These are phyloP conservation scores for Thymus mandschuricus DNA, from an alignment of 257 asterid genomes.

Conservation along the genomic window DNA sequence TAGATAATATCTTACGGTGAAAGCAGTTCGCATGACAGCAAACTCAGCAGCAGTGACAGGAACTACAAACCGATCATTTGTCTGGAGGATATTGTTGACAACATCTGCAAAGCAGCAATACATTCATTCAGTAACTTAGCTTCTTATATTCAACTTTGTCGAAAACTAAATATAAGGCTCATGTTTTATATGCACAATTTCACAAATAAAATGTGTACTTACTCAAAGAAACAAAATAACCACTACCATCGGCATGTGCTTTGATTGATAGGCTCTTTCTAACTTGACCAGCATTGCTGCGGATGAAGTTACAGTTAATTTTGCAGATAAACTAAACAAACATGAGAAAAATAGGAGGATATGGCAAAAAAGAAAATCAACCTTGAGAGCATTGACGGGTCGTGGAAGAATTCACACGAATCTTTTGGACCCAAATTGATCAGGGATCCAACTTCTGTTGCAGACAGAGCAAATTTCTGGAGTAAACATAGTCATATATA, in stretches of 20 bases:
- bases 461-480: constrained; percentile 83
- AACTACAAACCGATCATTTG: constrained; percentile 74
- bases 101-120: constrained; percentile 60
- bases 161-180: constrained; percentile 1
- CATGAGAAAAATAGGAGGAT: constrained; percentile 13
- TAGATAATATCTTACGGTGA: constrained; percentile 55
- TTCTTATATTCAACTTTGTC: background rate
- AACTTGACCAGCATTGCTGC: constrained; percentile 92
- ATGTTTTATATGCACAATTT: constrained; percentile 20
- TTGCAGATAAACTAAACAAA: constrained; percentile 19
- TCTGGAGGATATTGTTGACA: constrained; percentile 63
- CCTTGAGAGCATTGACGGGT: constrained; percentile 90
- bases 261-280: constrained; percentile 83
- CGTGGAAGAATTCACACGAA: constrained; percentile 92
- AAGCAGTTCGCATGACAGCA: constrained; percentile 88
- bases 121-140: background rate
- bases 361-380: constrained; percentile 35
- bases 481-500: constrained; percentile 29
- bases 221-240: constrained; percentile 80
- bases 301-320: constrained; percentile 30
- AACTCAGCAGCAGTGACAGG: constrained; percentile 94
- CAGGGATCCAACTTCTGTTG: constrained; percentile 91
- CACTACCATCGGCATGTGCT: constrained; percentile 76
- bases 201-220: constrained; percentile 37
- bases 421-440: constrained; percentile 72